Evolutionary conservation across 768 basidiomycete genomes (phyloP), one percentile per base, ranked within the genome.

Genomic region (Trametes meyenii): DNA sequence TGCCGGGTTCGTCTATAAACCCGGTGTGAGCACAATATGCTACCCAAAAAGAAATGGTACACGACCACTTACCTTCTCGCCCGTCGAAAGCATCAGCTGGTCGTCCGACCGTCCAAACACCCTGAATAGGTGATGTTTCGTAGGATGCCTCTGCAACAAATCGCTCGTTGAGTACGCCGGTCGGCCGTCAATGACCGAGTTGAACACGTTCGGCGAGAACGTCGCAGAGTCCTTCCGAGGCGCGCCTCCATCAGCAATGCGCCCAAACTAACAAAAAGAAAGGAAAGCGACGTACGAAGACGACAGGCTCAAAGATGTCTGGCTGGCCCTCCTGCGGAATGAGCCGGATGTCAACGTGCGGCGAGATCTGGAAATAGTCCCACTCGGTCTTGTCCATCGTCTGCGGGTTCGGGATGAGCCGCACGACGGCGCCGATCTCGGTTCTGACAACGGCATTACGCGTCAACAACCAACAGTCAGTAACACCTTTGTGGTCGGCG

Each of bases 51-150:
- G 8, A 16, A 5, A n/a, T 17, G 8, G 24, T 5, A 24, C 26
- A n/a, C 16, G 42, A 42, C 6, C 35, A 58, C 49, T n/a, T 45
- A 75, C 76, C 74, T 77, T 79, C 64, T 78, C 75, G 29, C 79
- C 79, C n/a, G 76, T 79, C 19, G 68, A 72, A 46, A 77, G 74
- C 71, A 78, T 77, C 40, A 82, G 76, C 66, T 81, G 80, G 59
- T 82, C 81, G 57, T 82, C 81, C 5, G 67, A 69, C 35, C 82
- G 73, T 4, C 82, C 81, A 48, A 69, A 74, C 5, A 82, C 66
- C 52, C 71, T 75, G 73, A 74, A 81, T 36, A 75, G 66, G 2
- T 69, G 69, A 3, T 66, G 69, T 42, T 77, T 76, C 0, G 73
- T 74, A 5, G 81, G 79, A 62, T 83, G 81, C 3, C 66, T 74